Conservation (phyloP, 768 basidiomycete genomes). For the Hypholoma sublateritium region DNA sequence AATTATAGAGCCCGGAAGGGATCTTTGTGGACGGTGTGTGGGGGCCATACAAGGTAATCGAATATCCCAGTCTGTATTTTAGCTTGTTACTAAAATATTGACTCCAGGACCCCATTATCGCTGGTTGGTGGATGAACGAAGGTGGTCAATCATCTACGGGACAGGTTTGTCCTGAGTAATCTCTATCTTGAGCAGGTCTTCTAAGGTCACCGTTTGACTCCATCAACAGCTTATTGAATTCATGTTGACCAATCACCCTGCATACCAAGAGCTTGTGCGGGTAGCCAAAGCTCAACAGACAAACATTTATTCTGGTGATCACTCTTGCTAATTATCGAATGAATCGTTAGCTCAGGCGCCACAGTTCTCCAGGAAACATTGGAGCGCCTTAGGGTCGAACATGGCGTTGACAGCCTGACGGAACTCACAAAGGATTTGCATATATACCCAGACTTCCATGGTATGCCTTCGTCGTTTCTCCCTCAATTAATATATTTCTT, state of each 20-base stretch:
- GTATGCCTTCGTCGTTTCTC: constrained; percentile 31
- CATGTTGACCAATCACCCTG: constrained; percentile 88
- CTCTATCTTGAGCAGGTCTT: neutral
- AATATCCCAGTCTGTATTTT: neutral
- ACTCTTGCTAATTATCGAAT: neutral
- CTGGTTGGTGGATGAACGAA: constrained; percentile 99
- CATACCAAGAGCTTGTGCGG: constrained; percentile 70
- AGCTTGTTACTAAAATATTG: neutral
- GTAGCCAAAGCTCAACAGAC: constrained; percentile 57
- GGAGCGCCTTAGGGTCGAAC: constrained; percentile 60
- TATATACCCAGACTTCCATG: constrained; percentile 94
- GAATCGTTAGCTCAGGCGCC: neutral
- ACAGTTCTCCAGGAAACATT: constrained; percentile 75
- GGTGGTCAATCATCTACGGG: constrained; percentile 98
- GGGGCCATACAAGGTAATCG: constrained; percentile 77
- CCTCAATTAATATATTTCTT: no score
- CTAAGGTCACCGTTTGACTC: no score
- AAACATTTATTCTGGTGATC: constrained; percentile 55
- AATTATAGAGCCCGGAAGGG: constrained; percentile 65
- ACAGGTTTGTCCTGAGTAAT: constrained; percentile 48
- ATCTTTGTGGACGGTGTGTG: constrained; percentile 91
- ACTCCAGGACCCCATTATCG: constrained; percentile 80
- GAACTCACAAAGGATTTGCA: constrained; percentile 90
- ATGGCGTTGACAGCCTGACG: constrained; percentile 59
- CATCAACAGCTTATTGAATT: constrained; percentile 81